phyloP scores from a whole-genome alignment of 2,329 filamentous ascomycete species.

The Penicillium sp. region DNA sequence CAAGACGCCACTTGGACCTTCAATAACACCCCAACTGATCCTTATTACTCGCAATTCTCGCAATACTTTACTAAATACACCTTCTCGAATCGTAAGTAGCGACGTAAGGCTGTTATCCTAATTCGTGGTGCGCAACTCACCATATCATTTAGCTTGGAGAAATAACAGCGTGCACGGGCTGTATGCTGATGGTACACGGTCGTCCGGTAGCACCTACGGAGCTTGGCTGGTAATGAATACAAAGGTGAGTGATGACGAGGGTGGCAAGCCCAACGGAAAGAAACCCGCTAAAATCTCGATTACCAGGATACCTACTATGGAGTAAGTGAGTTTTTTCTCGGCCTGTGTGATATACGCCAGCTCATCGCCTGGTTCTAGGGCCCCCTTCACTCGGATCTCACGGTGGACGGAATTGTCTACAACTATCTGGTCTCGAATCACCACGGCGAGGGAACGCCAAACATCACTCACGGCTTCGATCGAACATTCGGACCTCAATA shows the following conservation, averaged over 20 bases:
- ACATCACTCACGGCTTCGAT: slow-evolving; percentile 60
- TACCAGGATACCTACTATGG: slow-evolving; percentile 26
- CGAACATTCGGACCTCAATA: slow-evolving; percentile 60
- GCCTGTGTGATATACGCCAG: not conserved
- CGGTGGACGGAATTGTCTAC: slow-evolving; percentile 60
- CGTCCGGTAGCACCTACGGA: slow-evolving; percentile 49
- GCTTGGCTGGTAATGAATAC: slow-evolving; percentile 62
- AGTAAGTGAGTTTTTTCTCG: slow-evolving; percentile 8
- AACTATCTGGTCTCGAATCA: slow-evolving; percentile 61
- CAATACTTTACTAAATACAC: slow-evolving; percentile 65
- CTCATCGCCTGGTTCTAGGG: slow-evolving; percentile 31
- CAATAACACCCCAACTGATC: slow-evolving; percentile 48
- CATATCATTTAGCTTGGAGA: slow-evolving; percentile 40
- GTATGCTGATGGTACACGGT: slow-evolving; percentile 49
- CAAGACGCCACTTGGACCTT: slow-evolving; percentile 61
- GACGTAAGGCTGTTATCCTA: not conserved
- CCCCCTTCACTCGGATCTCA: slow-evolving; percentile 57
- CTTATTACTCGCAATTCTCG: slow-evolving; percentile 51
- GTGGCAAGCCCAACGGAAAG: no score
- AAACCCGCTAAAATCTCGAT: no score
- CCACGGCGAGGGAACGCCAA: slow-evolving; percentile 57
- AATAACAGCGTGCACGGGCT: slow-evolving; percentile 54
- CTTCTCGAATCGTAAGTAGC: slow-evolving; percentile 46
- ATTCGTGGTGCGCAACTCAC: not conserved
- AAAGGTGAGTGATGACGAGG: slow-evolving; percentile 37